A percentile compares a stretch with the other conserved stretches of the same genome.
Conservation (phyloP, 2,329 filamentous ascomycete genomes). For the Raffaelea ambrosiae region DNA sequence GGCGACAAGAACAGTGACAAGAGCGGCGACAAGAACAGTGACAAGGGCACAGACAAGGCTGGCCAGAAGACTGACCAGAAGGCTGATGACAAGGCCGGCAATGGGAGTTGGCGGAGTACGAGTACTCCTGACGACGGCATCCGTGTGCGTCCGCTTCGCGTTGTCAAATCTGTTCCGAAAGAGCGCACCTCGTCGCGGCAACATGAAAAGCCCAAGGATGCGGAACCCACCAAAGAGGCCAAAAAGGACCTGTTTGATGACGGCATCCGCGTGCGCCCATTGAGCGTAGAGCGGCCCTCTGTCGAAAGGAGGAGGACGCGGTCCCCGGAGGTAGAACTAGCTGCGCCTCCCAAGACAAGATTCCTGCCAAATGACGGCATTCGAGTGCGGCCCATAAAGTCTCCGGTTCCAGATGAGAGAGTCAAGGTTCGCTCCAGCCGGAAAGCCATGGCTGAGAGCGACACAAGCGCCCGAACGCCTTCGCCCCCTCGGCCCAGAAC, state of each 20-base stretch:
- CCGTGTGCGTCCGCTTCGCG: conserved; percentile 28
- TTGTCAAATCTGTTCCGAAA: conserved; percentile 7
- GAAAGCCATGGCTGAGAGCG: background rate
- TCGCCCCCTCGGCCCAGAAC: background rate
- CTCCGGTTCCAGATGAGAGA: background rate
- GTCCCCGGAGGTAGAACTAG: background rate
- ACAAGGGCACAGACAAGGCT: background rate
- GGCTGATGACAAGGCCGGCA: background rate
- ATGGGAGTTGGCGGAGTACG: conserved; percentile 15
- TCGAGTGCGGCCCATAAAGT: background rate
- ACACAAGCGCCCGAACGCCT: conserved; percentile 17
- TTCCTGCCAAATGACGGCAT: conserved; percentile 1
- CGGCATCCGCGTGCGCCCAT: conserved; percentile 18
- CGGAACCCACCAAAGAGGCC: background rate
- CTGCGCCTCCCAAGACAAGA: background rate
- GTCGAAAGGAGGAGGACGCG: background rate
- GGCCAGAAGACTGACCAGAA: conserved; percentile 8
- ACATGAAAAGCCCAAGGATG: background rate
- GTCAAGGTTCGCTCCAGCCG: background rate
- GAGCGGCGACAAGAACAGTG: too few species aligned
- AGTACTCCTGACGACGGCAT: conserved; percentile 19
- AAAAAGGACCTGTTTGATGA: conserved; percentile 14
- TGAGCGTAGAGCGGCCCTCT: conserved; percentile 1
- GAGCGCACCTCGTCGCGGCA: background rate
- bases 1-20: conserved; percentile 12